phyloP scores from a whole-genome alignment of 345 rosid species.

The Populus alba region DNA sequence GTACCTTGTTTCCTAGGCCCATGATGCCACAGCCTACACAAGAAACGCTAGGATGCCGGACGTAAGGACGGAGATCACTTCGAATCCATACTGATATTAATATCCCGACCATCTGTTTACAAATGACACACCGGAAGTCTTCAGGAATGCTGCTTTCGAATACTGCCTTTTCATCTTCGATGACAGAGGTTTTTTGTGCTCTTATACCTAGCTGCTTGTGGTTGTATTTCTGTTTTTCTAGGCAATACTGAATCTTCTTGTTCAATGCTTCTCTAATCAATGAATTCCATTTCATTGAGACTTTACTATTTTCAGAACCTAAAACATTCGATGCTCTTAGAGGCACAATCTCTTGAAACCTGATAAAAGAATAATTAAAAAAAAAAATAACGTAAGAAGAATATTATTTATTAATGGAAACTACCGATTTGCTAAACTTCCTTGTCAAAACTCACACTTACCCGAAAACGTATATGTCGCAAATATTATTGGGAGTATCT shows the following conservation, averaged over 20 bases:
- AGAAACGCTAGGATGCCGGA: slow-evolving; percentile 58
- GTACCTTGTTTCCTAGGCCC: slow-evolving; percentile 84
- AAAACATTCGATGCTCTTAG: slow-evolving; percentile 57
- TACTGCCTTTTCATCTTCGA: slow-evolving; percentile 9
- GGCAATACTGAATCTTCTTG: slow-evolving; percentile 15
- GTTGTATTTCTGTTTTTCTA: slow-evolving; percentile 2
- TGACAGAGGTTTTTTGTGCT: slow-evolving; percentile 2
- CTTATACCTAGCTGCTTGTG: background rate
- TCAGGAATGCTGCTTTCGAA: slow-evolving; percentile 14
- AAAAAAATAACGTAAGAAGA: background rate
- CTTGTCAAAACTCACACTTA: slow-evolving; percentile 14
- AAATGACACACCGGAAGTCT: slow-evolving; percentile 49
- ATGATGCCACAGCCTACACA: slow-evolving; percentile 79
- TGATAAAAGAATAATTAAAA: slow-evolving; percentile 1
- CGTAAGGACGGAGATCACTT: slow-evolving; percentile 46
- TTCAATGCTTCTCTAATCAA: slow-evolving; percentile 56
- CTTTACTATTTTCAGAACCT: slow-evolving; percentile 52
- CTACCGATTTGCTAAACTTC: background rate
- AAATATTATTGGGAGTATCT: slow-evolving; percentile 36
- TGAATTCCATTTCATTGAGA: slow-evolving; percentile 63
- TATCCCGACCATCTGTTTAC: slow-evolving; percentile 86
- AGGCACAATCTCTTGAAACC: slow-evolving; percentile 84
- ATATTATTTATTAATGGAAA: background rate
- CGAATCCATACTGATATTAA: slow-evolving; percentile 65
- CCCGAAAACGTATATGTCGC: slow-evolving; percentile 87